Base-by-base conservation (phyloP, 2,329 filamentous ascomycete genomes). In the Colletotrichum viniferum region DNA sequence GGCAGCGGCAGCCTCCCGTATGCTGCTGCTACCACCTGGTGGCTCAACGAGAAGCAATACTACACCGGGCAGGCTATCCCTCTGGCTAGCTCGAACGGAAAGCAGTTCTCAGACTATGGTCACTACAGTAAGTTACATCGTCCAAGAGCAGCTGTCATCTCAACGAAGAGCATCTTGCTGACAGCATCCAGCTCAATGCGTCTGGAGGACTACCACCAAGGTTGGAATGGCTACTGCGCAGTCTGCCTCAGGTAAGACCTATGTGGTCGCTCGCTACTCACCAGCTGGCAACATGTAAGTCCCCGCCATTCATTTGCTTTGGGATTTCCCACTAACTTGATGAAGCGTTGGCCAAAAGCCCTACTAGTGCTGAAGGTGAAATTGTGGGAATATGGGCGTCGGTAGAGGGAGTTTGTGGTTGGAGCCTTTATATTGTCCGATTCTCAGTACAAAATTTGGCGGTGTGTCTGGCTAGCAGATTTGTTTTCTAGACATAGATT, bases 261-360 rank as follows among this genome's bases (percentile, higher is more conserved):
- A 79, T 62, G 80, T 80, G 0, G 83, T 84, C 21, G 83, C 78
- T 16, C 79, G 83, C n/a, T 84, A 84, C 69, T 79, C 79, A 2
- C 77, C 79, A 2, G 77, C 83, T 1, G 83, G 83, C 1, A 84
- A 84, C 60, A 34, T 78, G 68, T 71, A 56, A 71, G 68, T 63
- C 5, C 55, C 5, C 30, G 18, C 48, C n/a, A 56, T 26, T 14
- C 14, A 38, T 26, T n/a, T 16, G 6, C 63, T 10, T 21, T 21
- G 43, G 7, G 43, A 7, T 4, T 7, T n/a, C 4, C 43, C 43
- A 34, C 32, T 69, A 61, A 60, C 16, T 7, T 28, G 13, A 21
- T 7, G 8, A 12, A 67, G 64, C 3, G 48, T 67, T 21, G 66
- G 66, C 5, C 16, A 28, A 24, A 60, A 18, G 14, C 66, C 66